Percentiles rank a stretch among this genome's conserved stretches.
phyloP scores from a whole-genome alignment of 2,329 filamentous ascomycete genomes.

The Penicillium polonicum region DNA sequence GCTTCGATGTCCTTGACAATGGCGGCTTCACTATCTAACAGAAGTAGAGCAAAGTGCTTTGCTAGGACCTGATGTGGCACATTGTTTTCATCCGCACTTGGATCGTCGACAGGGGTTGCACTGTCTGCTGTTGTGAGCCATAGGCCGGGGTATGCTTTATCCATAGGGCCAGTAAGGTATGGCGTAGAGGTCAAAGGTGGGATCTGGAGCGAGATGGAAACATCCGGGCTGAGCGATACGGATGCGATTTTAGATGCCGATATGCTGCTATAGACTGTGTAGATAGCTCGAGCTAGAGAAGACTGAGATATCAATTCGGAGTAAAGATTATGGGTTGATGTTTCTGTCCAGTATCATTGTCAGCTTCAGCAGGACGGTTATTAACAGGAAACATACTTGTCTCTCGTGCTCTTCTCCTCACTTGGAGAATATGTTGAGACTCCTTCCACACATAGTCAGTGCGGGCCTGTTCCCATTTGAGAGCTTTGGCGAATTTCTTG shows the following conservation, averaged over 20 bases:
- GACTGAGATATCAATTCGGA: constrained; percentile 58
- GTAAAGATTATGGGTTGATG: constrained; percentile 40
- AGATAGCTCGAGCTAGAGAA: constrained; percentile 77
- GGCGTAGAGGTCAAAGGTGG: constrained; percentile 65
- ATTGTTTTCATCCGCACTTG: constrained; percentile 56
- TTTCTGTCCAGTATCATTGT: constrained; percentile 29
- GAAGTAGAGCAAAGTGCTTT: constrained; percentile 80
- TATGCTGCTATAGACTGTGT: constrained; percentile 76
- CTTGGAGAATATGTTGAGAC: constrained; percentile 73
- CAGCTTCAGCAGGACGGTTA: neutral
- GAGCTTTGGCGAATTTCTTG: constrained; percentile 86
- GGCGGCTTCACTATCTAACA: constrained; percentile 79
- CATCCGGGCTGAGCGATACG: constrained; percentile 66
- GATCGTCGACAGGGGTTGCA: constrained; percentile 67
- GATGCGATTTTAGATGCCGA: constrained; percentile 84
- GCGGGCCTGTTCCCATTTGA: constrained; percentile 89
- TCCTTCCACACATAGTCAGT: constrained; percentile 91
- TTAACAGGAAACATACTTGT: constrained; percentile 30
- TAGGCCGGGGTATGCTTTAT: constrained; percentile 69
- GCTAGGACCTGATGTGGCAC: constrained; percentile 61
- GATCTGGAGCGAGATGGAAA: constrained; percentile 63
- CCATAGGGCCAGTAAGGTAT: constrained; percentile 67
- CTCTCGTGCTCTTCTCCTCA: constrained; percentile 80
- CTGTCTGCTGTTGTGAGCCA: constrained; percentile 87
- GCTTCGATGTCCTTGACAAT: constrained; percentile 68